Percentiles rank a stretch among this genome's conserved stretches.
These are phyloP conservation scores for Sarocladiaceae sp. DNA, from an alignment of 2,329 filamentous ascomycete genomes.

Conservation along the genomic window DNA sequence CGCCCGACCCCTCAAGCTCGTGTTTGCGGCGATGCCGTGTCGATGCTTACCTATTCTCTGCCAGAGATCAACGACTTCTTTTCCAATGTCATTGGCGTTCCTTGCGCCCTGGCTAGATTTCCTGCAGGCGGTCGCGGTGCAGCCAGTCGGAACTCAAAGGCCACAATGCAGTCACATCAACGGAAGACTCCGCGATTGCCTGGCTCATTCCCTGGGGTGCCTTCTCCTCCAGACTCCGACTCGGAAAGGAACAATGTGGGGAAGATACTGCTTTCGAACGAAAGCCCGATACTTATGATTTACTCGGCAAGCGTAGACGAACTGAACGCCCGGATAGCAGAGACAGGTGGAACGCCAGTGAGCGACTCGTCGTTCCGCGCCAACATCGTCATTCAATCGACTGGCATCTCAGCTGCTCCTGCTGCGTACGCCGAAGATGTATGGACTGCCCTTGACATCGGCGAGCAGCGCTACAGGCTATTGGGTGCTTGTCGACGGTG, in stretches of 20 bases:
- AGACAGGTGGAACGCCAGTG: constrained; percentile 56
- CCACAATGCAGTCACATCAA: constrained; percentile 55
- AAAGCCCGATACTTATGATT: constrained; percentile 85
- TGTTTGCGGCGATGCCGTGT: constrained; percentile 78
- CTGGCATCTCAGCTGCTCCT: constrained; percentile 23
- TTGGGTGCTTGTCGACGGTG: constrained; percentile 82
- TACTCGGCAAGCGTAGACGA: constrained; percentile 72
- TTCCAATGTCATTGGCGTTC: constrained; percentile 64
- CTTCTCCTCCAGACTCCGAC: constrained; percentile 53
- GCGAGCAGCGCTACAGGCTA: constrained; percentile 57
- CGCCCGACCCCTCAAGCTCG: constrained; percentile 47
- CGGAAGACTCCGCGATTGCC: constrained; percentile 31
- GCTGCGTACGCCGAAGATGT: constrained; percentile 69
- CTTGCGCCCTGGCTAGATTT: constrained; percentile 80
- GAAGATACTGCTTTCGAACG: constrained; percentile 79
- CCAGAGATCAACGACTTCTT: constrained; percentile 68
- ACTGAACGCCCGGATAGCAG: constrained; percentile 66
- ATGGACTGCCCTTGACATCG: constrained; percentile 66
- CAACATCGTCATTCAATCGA: constrained; percentile 66
- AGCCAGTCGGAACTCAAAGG: constrained; percentile 63
- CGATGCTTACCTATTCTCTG: constrained; percentile 64
- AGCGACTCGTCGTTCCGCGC: constrained; percentile 75
- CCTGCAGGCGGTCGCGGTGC: constrained; percentile 57
- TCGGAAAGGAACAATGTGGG: constrained; percentile 30
- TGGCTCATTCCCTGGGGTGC: constrained; percentile 47